Percentiles rank a stretch among this genome's conserved stretches.
Conservation (phyloP, 768 basidiomycete species). For the Suillus ampliporus region DNA sequence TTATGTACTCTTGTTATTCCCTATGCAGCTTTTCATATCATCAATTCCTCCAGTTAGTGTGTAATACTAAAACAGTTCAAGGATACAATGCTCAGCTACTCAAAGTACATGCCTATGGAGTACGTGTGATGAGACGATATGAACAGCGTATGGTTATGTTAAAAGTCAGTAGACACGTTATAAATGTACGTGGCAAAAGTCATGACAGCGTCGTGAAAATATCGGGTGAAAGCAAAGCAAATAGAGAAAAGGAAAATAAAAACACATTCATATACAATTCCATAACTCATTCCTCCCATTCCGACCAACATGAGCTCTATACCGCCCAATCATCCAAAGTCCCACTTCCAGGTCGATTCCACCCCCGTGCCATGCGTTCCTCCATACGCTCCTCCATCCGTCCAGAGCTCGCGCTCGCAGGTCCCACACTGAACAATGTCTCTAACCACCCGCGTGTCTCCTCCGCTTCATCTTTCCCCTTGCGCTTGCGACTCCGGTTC, state of each 20-base stretch:
- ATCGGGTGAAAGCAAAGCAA: neutral
- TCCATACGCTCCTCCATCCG: conserved; percentile 55
- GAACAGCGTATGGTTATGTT: neutral
- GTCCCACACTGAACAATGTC: conserved; percentile 23
- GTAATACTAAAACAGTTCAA: neutral
- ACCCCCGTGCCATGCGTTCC: conserved; percentile 56
- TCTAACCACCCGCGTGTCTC: conserved; percentile 30
- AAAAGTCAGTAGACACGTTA: neutral
- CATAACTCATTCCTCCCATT: conserved; percentile 19
- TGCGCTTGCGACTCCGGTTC: conserved; percentile 34
- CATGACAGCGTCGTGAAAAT: neutral
- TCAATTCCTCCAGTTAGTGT: neutral
- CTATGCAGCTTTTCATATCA: conserved; percentile 10
- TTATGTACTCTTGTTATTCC: conserved; percentile 20
- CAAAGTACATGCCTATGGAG: neutral
- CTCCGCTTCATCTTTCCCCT: conserved; percentile 33
- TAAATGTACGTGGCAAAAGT: conserved; percentile 10
- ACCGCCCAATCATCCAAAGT: conserved; percentile 64
- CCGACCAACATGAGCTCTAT: conserved; percentile 23
- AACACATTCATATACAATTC: conserved; percentile 12
- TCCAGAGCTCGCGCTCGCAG: conserved; percentile 24
- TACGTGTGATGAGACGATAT: neutral
- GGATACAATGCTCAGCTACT: neutral
- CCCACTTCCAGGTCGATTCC: conserved; percentile 46
- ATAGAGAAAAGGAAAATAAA: conserved; percentile 9